phyloP scores from a whole-genome alignment of 495 filamentous ascomycete genomes.

The Xeromyces bisporus region DNA sequence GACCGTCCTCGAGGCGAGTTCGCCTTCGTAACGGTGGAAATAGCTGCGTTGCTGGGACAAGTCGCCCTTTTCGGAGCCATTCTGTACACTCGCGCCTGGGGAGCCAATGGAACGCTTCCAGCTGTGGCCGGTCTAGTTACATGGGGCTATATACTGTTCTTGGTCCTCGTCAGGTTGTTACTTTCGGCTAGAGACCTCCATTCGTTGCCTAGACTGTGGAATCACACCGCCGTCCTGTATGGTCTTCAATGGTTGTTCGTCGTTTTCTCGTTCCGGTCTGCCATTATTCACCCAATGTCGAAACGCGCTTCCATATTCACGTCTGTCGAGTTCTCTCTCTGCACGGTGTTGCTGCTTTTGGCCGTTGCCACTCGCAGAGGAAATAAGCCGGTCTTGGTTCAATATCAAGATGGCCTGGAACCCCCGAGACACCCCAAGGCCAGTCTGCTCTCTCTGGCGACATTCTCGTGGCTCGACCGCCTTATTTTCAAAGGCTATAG shows the following conservation, averaged over 20 bases:
- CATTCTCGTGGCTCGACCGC: constrained; percentile 79
- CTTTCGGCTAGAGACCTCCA: constrained; percentile 47
- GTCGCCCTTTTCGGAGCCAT: constrained; percentile 48
- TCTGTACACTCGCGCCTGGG: constrained; percentile 37
- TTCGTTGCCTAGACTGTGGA: constrained; percentile 64
- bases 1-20: constrained; percentile 62
- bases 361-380: constrained; percentile 73
- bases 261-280: constrained; percentile 64
- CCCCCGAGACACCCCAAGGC: constrained; percentile 74
- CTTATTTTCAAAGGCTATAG: constrained; percentile 85
- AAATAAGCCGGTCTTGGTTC: constrained; percentile 73
- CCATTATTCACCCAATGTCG: constrained; percentile 56
- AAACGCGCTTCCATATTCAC: constrained; percentile 39
- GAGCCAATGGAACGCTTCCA: constrained; percentile 38
- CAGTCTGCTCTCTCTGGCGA: constrained; percentile 71
- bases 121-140: constrained; percentile 46
- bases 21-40: constrained; percentile 51
- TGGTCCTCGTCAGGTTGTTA: constrained; percentile 56
- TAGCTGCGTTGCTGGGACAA: constrained; percentile 52
- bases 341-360: constrained; percentile 54
- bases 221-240: constrained; percentile 84
- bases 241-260: constrained; percentile 64
- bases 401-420: constrained; percentile 72
- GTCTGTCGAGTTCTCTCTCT: constrained; percentile 54
- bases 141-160: constrained; percentile 69